Base-by-base conservation (phyloP, 345 rosid species). In the Murraya koenigii region DNA sequence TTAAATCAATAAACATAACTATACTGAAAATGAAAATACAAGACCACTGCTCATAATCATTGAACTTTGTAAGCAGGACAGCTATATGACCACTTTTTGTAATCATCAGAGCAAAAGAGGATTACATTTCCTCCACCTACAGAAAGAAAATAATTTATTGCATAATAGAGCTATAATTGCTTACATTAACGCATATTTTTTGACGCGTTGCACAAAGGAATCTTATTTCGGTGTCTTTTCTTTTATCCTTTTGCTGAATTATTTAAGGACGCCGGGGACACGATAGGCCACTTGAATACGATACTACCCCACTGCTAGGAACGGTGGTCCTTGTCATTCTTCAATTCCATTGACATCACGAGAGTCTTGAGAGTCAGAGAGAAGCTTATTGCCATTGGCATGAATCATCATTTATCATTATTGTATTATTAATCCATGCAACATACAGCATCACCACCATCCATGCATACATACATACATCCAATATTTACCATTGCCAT, bases 361-460 rank as follows among this genome's bases (percentile, higher is more conserved):
- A 36, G n/a, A 49, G 10, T n/a, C 79, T 36, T 44, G 13, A 17
- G 17, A 28, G 10, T 56, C 2, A n/a, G 11, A 36, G 3, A 66
- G 61, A 75, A 56, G 30, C 56, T 5, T 65, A 2, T 44, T 17
- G 56, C 56, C 22, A 52, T 10, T 39, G n/a, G 77, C 85, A 77
- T 71, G 72, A 83, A 79, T 80, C 66, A 78, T 78, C 58, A 64
- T 30, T 66, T 61, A 78, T 41, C 35, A 72, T 49, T 36, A 67
- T 80, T 36, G 44, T 35, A 75, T 35, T 35, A 75, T 35, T 39
- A 76, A 75, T 64, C 44, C 85, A 78, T 62, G 80, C 85, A 71
- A 44, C 84, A 80, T 56, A 77, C 80, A 81, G 71, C 80, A 67
- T 62, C 72, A 0, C 7, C 77, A 64, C 70, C 80, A 74, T 64